Base-by-base conservation (phyloP, 2,329 filamentous ascomycete genomes). In the Aspergillus pseudoglaucus region DNA sequence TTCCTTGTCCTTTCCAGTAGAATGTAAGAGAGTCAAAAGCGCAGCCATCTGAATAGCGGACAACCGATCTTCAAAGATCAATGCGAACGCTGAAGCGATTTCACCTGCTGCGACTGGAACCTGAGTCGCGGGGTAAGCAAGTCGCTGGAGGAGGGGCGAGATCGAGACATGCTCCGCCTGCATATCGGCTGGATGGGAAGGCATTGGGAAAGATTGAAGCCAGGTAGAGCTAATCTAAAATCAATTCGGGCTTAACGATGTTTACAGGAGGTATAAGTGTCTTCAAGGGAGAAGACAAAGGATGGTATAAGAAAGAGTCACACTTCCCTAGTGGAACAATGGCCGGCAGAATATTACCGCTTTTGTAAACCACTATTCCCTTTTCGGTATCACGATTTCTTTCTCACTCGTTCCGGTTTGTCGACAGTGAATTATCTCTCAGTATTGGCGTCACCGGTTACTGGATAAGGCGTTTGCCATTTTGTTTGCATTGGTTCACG, bases 1-100 rank as follows among this genome's bases (percentile, higher is more conserved):
- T 54, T 85, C 81, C 55, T 86, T 81, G 68, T 97, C 93, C 67
- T 89, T 81, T 49, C 84, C 83, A 1, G 90, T 95, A 58, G 95
- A 96, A 72, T 96, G 91, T 41, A 98, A 77, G 47, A 90, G 87
- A 62, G 93, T 96, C 45, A 97, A 77, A 47, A 98, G 77, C 35
- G 90, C 87, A 46, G 88, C 87, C 1, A 87, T 87, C 67, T 97
- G 93, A 7, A 90, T 87, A 35, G 88, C 84, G n/a, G 88, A 91
- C 15, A 97, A 77, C 56, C 83, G 82, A 71, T 96, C 85, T 49
- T 90, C 90, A 70, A 97, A 97, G 64, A 96, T 94, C 62, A 91
- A 78, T 4, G 88, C 85, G 59, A 97, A 85, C 46, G 91, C 90
- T n/a, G 85, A 78, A 50, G 91, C 89, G 65, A 98, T 93, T 66